phyloP scores from a whole-genome alignment of 2,329 filamentous ascomycete genomes.

The Epichloe gansuensis region DNA sequence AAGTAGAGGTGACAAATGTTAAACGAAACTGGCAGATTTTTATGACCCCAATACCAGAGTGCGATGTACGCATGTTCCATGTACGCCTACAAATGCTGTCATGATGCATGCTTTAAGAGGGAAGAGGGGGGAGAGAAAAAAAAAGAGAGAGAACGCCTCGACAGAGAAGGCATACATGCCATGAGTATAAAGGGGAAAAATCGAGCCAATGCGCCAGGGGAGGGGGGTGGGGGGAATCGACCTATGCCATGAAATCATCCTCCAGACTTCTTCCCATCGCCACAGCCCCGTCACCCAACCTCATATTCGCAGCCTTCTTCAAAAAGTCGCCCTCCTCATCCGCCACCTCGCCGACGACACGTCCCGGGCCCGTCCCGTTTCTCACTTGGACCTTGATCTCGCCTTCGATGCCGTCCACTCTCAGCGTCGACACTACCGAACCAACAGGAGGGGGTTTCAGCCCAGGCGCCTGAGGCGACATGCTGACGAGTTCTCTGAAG shows the following conservation, averaged over 20 bases:
- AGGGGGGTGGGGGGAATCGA: not conserved
- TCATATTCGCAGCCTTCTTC: constrained; percentile 29
- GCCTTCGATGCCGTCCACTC: constrained; percentile 42
- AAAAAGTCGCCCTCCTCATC: constrained; percentile 21
- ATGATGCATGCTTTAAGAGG: not conserved
- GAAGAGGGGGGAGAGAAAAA: accelerated
- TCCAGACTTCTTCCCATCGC: constrained; percentile 20
- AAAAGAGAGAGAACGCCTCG: not conserved
- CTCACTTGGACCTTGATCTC: constrained; percentile 44
- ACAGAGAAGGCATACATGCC: not conserved
- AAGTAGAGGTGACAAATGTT: too few species aligned
- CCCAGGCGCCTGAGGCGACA: constrained; percentile 25
- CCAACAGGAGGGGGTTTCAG: constrained; percentile 21
- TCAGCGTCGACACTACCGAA: constrained; percentile 29
- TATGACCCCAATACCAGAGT: too few species aligned
- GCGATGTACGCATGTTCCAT: too few species aligned
- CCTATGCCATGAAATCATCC: constrained; percentile 32
- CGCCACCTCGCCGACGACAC: not conserved
- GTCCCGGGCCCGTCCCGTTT: constrained; percentile 14
- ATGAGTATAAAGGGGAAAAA: not conserved
- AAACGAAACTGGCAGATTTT: too few species aligned
- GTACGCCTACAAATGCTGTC: too few species aligned
- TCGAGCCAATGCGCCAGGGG: not conserved
- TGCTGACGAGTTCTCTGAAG: constrained; percentile 48
- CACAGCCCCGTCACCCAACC: constrained; percentile 17